These are phyloP conservation scores for Ceratocystiopsis minuta DNA, from an alignment of 2,329 filamentous ascomycete species.

Conservation along the genomic window DNA sequence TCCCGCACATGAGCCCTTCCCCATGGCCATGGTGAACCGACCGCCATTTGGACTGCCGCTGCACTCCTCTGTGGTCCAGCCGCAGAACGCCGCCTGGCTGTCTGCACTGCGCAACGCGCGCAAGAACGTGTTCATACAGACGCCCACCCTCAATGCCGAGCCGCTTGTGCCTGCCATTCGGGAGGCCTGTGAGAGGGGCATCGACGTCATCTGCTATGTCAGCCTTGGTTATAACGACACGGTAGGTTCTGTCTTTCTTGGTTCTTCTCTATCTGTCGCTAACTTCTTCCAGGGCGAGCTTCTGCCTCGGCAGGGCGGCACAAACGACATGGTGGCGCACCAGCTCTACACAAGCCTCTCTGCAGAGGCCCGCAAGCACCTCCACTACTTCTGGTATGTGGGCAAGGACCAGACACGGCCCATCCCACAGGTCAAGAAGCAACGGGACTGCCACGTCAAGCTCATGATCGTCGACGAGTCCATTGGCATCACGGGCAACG, in stretches of 20 bases:
- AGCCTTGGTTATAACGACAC: conserved; percentile 67
- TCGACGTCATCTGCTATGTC: conserved; percentile 52
- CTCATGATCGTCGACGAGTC: conserved; percentile 53
- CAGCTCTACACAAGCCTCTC: conserved; percentile 38
- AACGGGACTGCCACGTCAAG: conserved; percentile 58
- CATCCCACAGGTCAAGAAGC: conserved; percentile 46
- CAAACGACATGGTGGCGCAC: conserved; percentile 52
- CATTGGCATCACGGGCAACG: conserved; percentile 55
- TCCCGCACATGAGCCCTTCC: conserved; percentile 34
- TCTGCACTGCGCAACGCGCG: conserved; percentile 48
- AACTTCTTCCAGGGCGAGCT: conserved; percentile 42
- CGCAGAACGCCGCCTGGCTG: conserved; percentile 61
- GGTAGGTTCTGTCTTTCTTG: conserved; percentile 15
- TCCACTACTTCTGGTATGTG: conserved; percentile 53
- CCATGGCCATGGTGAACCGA: conserved; percentile 55
- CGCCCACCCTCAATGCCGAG: conserved; percentile 57
- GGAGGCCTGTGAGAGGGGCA: conserved; percentile 45
- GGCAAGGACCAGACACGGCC: conserved; percentile 54
- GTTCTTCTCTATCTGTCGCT: background rate
- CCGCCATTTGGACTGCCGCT: conserved; percentile 47
- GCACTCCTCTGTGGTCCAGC: conserved; percentile 40
- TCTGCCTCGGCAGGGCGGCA: conserved; percentile 57
- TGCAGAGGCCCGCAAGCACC: conserved; percentile 23
- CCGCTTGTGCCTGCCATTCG: conserved; percentile 45
- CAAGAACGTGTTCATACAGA: conserved; percentile 55